Base-by-base conservation (phyloP, 2,329 filamentous ascomycete species). In the Sordariomycetes sp. region DNA sequence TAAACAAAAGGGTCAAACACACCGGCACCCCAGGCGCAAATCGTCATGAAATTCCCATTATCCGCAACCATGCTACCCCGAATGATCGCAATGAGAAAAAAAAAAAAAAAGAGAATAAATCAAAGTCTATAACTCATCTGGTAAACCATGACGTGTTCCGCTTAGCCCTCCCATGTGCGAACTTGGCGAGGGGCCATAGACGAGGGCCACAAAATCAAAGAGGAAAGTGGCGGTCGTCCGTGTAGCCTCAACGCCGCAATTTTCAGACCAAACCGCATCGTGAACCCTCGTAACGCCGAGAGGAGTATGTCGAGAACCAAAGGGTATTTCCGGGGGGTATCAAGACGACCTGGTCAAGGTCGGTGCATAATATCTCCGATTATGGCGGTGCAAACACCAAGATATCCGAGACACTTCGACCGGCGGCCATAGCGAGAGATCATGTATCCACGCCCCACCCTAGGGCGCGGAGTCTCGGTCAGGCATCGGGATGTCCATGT, bases 401-500 rank as follows among this genome's bases (percentile, higher is more conserved):
- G 40, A 14, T n/a, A 46, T n/a, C 40, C 40, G 40, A 46, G 28
- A 32, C 4, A 4, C 8, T 32, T 32, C 28, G 28, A 32, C 28
- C 28, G 8, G 4, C 8, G 4, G 28, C 28, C 28, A 32, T 32
- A 4, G 28, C 4, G 28, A 32, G 28, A 8, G 28, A 32, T 32
- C 28, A 32, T 32, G 28, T 46, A 7, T n/a, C 40, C 40, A 46
- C 8, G 7, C 16, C 46, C n/a, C 46, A 50, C 22, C n/a, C 46
- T 50, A 50, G 20, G 46, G 46, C 22, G 20, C 46, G 22, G 46
- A 20, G 46, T 22, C 48, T 18, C 55, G 46, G 22, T 57, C 55
- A 11, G 55, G 55, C 55, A 57, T 57, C n/a, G 55, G 55, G 22
- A 32, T 57, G n/a, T 57, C 55, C 46, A 53, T 35, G 6, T 48